Conservation (phyloP, 768 basidiomycete species). For the Tephrocybe sp. region DNA sequence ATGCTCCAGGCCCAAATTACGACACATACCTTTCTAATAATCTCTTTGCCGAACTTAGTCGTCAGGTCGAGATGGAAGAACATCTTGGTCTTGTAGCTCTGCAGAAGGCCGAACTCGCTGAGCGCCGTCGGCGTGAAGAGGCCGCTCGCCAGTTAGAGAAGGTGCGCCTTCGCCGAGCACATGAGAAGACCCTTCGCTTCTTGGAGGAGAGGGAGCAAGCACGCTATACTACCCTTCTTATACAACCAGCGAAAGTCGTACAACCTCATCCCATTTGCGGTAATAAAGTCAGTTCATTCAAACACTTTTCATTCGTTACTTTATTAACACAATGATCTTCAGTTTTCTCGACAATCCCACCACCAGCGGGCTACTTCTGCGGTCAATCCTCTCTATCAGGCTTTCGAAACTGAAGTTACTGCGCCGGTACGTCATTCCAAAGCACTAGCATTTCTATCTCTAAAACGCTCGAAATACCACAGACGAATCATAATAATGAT, state of each 20-base stretch:
- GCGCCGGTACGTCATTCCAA: no score
- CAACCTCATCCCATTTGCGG: background rate
- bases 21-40: constrained; percentile 6
- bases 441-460: no score
- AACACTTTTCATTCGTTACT: background rate
- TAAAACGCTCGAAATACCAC: no score
- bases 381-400: no score
- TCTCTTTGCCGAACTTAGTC: constrained; percentile 9
- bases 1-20: background rate
- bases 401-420: no score
- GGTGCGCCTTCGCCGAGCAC: constrained; percentile 1
- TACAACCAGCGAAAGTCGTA: background rate
- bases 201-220: constrained; percentile 3
- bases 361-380: background rate
- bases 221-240: background rate
- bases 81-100: constrained; percentile 5
- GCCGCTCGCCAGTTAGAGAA: background rate
- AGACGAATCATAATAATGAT: no score
- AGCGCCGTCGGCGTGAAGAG: constrained; percentile 8
- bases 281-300: constrained; percentile 2
- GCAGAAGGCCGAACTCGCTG: constrained; percentile 3
- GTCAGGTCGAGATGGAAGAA: constrained; percentile 14
- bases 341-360: background rate
- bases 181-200: constrained; percentile 2
- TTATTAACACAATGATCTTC: background rate